A percentile compares a stretch with the other conserved stretches of the same genome.
phyloP scores from a whole-genome alignment of 805 yeast genomes.

The Zygoascus biomembranicola region DNA sequence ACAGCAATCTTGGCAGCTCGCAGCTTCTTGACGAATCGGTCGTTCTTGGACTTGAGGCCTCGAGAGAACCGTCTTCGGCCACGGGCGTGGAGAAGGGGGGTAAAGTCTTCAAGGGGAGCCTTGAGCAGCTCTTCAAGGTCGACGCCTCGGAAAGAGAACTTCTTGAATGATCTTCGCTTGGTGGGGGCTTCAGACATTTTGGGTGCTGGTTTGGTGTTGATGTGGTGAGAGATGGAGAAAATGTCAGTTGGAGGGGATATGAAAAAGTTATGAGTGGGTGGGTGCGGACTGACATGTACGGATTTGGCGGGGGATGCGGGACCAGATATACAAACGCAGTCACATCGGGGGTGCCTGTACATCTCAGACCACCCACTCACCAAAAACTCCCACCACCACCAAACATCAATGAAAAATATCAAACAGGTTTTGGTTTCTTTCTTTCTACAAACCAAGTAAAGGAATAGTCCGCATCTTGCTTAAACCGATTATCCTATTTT shows the following conservation, averaged over 20 bases:
- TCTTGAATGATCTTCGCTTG: constrained; percentile 78
- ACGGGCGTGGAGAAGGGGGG: constrained; percentile 95
- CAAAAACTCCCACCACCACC: background rate
- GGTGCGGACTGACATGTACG: constrained; percentile 1
- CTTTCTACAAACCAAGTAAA: constrained; percentile 29
- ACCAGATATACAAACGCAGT: background rate
- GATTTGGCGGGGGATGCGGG: background rate
- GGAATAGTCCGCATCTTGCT: constrained; percentile 66
- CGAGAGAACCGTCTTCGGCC: constrained; percentile 99
- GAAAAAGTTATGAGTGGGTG: background rate
- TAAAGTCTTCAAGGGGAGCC: constrained; percentile 93
- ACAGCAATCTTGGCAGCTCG: constrained; percentile 89
- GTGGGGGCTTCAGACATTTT: constrained; percentile 19
- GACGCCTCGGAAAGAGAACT: constrained; percentile 98
- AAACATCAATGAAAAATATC: constrained; percentile 1
- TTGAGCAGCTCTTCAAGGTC: constrained; percentile 90
- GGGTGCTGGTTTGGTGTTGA: background rate
- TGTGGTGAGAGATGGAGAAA: constrained; percentile 2
- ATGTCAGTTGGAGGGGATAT: background rate
- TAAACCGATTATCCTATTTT: background rate
- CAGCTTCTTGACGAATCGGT: constrained; percentile 93
- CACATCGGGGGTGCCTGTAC: background rate
- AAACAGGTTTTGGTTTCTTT: constrained; percentile 13
- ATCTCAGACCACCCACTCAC: background rate
- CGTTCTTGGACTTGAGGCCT: constrained; percentile 93